phyloP scores from a whole-genome alignment of 352 stramenopile species.

The Globisporangium spiculum region DNA sequence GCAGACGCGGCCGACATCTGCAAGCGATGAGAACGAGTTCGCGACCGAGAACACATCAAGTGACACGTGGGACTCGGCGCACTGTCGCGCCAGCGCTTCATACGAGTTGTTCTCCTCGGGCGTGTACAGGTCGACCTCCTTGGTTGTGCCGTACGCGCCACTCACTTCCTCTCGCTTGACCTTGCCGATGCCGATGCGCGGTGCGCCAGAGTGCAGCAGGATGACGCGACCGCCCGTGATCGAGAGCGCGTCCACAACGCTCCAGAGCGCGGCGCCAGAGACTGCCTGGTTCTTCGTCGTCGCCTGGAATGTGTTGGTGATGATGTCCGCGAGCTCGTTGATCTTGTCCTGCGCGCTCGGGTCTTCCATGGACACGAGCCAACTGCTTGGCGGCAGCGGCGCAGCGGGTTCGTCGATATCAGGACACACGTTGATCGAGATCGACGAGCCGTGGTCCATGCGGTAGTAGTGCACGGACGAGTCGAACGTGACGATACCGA shows the following conservation, averaged over 20 bases:
- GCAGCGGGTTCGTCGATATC: conserved; percentile 80
- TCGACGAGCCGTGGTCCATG: conserved; percentile 63
- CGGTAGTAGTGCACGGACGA: conserved; percentile 83
- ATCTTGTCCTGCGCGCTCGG: conserved; percentile 69
- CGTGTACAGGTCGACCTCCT: conserved; percentile 84
- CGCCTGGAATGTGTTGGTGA: conserved; percentile 62
- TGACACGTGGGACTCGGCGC: conserved; percentile 77
- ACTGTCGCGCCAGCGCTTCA: conserved; percentile 59
- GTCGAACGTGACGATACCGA: conserved; percentile 89
- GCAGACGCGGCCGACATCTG: conserved; percentile 75
- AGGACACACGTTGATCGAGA: conserved; percentile 75
- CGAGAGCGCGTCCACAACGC: conserved; percentile 66
- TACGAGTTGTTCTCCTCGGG: conserved; percentile 68
- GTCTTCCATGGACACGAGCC: conserved; percentile 83
- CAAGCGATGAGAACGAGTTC: conserved; percentile 80
- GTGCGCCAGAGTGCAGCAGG: conserved; percentile 73
- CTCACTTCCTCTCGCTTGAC: conserved; percentile 80
- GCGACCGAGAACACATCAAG: conserved; percentile 85
- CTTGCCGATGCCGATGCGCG: conserved; percentile 68
- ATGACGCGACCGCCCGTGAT: conserved; percentile 65
- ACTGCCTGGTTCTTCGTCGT: conserved; percentile 79
- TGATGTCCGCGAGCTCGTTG: conserved; percentile 60
- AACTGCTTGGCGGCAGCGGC: conserved; percentile 68
- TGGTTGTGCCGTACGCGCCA: conserved; percentile 79
- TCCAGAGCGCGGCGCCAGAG: conserved; percentile 73